Conservation (phyloP, 78 protist genomes). For the Dictyostelium intermedium region DNA sequence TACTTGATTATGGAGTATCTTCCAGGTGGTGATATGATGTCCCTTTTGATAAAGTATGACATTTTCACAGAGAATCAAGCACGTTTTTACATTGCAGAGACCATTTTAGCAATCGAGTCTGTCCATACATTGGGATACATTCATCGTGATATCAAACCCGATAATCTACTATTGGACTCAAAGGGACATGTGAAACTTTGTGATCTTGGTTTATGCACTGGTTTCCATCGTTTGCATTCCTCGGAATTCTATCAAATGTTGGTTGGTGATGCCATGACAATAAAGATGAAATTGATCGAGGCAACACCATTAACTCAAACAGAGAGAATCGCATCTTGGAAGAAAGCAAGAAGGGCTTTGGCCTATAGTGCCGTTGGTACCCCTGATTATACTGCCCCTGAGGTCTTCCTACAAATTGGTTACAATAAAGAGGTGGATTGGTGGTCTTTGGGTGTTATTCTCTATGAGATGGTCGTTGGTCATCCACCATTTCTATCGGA, state of each 20-base stretch:
- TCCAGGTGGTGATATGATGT: slow-evolving; percentile 93
- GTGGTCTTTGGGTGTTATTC: slow-evolving; percentile 94
- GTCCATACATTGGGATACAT: slow-evolving; percentile 87
- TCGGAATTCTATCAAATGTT: slow-evolving; percentile 72
- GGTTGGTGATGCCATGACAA: slow-evolving; percentile 74
- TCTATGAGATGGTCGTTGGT: slow-evolving; percentile 88
- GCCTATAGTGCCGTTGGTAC: slow-evolving; percentile 92
- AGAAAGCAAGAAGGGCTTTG: slow-evolving; percentile 78
- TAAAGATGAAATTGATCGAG: slow-evolving; percentile 42
- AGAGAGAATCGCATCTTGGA: slow-evolving; percentile 77
- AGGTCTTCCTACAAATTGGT: slow-evolving; percentile 87
- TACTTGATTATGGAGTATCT: slow-evolving; percentile 88
- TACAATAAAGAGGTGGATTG: slow-evolving; percentile 92
- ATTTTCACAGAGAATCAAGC: slow-evolving; percentile 85
- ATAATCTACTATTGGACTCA: slow-evolving; percentile 73
- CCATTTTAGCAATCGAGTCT: slow-evolving; percentile 87
- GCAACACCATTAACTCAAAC: slow-evolving; percentile 65
- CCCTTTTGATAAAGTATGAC: slow-evolving; percentile 83
- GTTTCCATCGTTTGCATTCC: slow-evolving; percentile 73
- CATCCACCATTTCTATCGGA: slow-evolving; percentile 93
- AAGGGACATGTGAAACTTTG: slow-evolving; percentile 77
- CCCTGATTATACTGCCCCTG: slow-evolving; percentile 95
- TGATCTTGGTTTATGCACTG: slow-evolving; percentile 79
- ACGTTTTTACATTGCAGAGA: slow-evolving; percentile 91
- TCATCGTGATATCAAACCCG: slow-evolving; percentile 87